A percentile compares a stretch with the other conserved stretches of the same genome.
Conservation (phyloP, 1,284 basidiomycete genomes). For the Papiliotrema nemorosa region DNA sequence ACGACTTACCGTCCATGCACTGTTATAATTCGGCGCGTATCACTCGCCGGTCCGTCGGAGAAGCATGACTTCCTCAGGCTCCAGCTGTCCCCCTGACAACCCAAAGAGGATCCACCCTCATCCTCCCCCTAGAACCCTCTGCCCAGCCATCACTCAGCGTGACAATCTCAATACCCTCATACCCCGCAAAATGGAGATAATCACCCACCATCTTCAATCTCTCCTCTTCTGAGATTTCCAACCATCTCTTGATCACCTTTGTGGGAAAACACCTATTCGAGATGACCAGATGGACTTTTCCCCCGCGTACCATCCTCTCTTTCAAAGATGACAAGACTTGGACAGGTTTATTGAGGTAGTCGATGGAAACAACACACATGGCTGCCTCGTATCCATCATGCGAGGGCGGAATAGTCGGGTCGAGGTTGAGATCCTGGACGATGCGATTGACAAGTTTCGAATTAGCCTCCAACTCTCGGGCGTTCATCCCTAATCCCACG, state of each 20-base stretch:
- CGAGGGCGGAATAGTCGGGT: constrained; percentile 15
- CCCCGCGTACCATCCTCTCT: constrained; percentile 14
- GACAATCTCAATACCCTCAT: constrained; percentile 12
- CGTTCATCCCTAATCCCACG: constrained; percentile 36
- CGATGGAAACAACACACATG: constrained; percentile 38
- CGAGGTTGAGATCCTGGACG: constrained; percentile 29
- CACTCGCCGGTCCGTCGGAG: no score
- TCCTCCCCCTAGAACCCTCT: neutral
- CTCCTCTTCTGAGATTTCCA: constrained; percentile 11
- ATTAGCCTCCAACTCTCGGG: constrained; percentile 26
- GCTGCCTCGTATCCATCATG: constrained; percentile 13
- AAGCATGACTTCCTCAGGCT: no score
- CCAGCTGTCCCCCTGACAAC: constrained; percentile 10
- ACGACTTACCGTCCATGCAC: no score
- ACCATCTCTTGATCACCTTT: constrained; percentile 24
- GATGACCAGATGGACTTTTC: constrained; percentile 25
- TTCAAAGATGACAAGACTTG: constrained; percentile 21
- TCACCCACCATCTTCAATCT: constrained; percentile 20
- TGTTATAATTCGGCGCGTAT: no score
- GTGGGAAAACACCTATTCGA: constrained; percentile 37
- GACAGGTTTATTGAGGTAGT: constrained; percentile 33
- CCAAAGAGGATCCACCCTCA: constrained; percentile 18
- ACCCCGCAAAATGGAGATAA: constrained; percentile 18
- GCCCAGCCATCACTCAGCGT: constrained; percentile 6
- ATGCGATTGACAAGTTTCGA: constrained; percentile 17